Base-by-base conservation (phyloP, 2,329 filamentous ascomycete genomes). In the Arthrobotrys sphaeroides region DNA sequence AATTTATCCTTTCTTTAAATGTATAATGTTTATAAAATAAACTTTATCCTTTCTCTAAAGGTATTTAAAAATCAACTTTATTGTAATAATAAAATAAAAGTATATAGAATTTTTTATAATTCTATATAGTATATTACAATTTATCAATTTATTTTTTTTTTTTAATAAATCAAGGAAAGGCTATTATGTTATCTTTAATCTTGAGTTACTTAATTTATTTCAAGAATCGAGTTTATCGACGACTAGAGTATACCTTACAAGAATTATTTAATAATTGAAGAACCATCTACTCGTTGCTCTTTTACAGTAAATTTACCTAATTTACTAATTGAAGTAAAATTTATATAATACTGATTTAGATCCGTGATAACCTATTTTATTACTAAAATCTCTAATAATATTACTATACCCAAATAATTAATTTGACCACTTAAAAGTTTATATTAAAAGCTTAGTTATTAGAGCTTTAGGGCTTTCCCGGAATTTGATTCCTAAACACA, bases 141-240 rank as follows among this genome's bases (percentile, higher is more conserved):
- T 79, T 81, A 79, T 78, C 80, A 81, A 78, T 81, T 81, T 76
- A 81, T 75, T 78, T 81, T 80, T 69, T 81, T n/a, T n/a, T n/a
- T n/a, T n/a, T n/a, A 28, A 77, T 64, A 77, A 78, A 78, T 77
- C 77, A 78, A 69, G 74, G 77, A 59, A 77, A 78, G 49, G 78
- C 75, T 77, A 78, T 77, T 72, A 68, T 69, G 70, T 75, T 77
- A 70, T 77, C 75, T 45, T 77, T 73, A 73, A 78, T 66, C 26
- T 68, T 73, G 43, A 40, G 9, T 31, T 31, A 31, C 9, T 31
- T 67, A 67, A 68, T 55, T 72, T 76, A 49, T 55, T 73, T 65
- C 40, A 43, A 59, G 49, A 57, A 38, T 28, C 51, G 28, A 5
- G 9, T 68, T 55, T 68, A 24, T 33, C 49, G 49, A 40, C 22